Percentiles rank a stretch among this genome's conserved stretches.
Conservation (phyloP, 148 eudicot genomes). For the Drosera capensis region DNA sequence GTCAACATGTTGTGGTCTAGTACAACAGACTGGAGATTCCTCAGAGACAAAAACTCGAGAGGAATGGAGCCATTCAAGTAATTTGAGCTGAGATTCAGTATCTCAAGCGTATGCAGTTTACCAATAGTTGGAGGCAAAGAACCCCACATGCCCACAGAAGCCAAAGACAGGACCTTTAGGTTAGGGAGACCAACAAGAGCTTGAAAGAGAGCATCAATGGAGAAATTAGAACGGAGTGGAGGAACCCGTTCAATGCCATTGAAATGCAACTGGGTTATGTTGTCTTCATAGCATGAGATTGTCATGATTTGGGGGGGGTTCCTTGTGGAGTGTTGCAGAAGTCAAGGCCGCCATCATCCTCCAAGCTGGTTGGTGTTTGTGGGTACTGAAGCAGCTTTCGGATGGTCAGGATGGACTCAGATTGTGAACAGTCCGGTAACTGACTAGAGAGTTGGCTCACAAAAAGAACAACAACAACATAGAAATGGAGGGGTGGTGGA, state of each 20-base stretch:
- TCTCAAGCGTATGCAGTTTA: slow-evolving; percentile 51
- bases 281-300: slow-evolving; percentile 62
- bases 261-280: slow-evolving; percentile 62
- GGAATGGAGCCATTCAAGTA: slow-evolving; percentile 48
- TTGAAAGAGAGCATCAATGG: slow-evolving; percentile 38
- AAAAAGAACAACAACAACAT: slow-evolving; percentile 10
- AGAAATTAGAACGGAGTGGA: slow-evolving; percentile 46
- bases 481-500: slow-evolving; percentile 4
- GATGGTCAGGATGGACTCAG: slow-evolving; percentile 28
- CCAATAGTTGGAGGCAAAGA: slow-evolving; percentile 32
- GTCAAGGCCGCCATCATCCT: slow-evolving; percentile 17
- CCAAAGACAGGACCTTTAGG: slow-evolving; percentile 77
- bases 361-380: slow-evolving; percentile 20
- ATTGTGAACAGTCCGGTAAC: slow-evolving; percentile 34
- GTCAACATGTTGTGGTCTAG: slow-evolving; percentile 56
- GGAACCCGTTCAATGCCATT: slow-evolving; percentile 28
- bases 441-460: slow-evolving; percentile 20
- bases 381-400: slow-evolving; percentile 43
- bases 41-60: slow-evolving; percentile 26
- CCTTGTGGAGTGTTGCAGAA: slow-evolving; percentile 58
- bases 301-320: slow-evolving; percentile 37
- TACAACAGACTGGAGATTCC: slow-evolving; percentile 54
- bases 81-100: slow-evolving; percentile 73
- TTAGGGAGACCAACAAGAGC: slow-evolving; percentile 46
- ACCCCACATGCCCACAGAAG: slow-evolving; percentile 74